Conservation (phyloP, 164 flowering plant genomes). For the Protea cynaroides region DNA sequence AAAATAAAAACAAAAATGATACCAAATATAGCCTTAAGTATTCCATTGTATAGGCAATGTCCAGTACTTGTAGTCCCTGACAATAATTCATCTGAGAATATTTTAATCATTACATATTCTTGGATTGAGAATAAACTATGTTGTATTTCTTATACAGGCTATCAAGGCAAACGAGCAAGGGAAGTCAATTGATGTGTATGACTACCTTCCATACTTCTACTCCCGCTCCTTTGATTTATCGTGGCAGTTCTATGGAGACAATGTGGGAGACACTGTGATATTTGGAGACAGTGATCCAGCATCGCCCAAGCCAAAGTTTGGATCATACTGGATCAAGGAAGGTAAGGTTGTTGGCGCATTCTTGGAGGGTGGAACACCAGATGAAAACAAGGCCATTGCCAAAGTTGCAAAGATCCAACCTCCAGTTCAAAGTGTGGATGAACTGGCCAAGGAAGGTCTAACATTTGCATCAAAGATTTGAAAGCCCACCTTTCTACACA, state of each 20-base stretch:
- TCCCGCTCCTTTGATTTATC: conserved; percentile 87
- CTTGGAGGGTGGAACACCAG: conserved; percentile 90
- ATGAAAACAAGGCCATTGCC: conserved; percentile 92
- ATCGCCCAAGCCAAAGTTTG: conserved; percentile 67
- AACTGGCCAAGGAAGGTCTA: conserved; percentile 61
- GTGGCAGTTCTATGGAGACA: conserved; percentile 99
- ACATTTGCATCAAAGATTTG: conserved; percentile 69
- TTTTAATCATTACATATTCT: not conserved
- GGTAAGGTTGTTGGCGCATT: conserved; percentile 88
- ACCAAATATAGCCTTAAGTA: no score
- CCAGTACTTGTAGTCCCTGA: no score
- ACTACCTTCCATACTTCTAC: conserved; percentile 95
- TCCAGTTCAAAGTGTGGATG: conserved; percentile 45
- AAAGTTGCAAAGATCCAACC: conserved; percentile 85
- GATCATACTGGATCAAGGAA: conserved; percentile 91
- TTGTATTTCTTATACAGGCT: conserved; percentile 39
- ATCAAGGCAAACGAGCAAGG: conserved; percentile 80
- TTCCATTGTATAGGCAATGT: no score
- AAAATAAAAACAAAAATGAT: no score
- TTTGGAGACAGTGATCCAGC: conserved; percentile 78
- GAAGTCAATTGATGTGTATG: conserved; percentile 68
- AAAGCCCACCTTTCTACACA: not conserved
- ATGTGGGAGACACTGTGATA: conserved; percentile 78
- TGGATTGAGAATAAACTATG: not conserved
- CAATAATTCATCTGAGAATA: not conserved